Base-by-base conservation (phyloP, 495 filamentous ascomycete genomes). In the Xylaria intraflava region DNA sequence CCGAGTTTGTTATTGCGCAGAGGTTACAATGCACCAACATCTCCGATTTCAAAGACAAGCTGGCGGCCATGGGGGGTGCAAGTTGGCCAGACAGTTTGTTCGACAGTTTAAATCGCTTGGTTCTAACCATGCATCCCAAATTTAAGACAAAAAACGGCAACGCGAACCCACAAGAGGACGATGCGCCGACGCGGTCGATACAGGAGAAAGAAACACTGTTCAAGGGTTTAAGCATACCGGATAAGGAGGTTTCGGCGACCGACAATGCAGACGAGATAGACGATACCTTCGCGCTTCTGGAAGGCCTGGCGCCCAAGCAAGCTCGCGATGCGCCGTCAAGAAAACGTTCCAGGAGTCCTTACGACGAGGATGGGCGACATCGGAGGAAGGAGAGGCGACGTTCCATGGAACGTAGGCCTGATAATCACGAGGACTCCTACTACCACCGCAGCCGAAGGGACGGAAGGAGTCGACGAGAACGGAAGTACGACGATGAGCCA, bases 1-100 rank as follows among this genome's bases (percentile, higher is more conserved):
- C 93, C 46, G 93, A 97, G 68, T 98, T 94, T 66, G 79, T 97
- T 51, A 96, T 98, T 59, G 88, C 84, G 55, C 88, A 94, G 59
- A 89, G 95, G 60, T 65, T 86, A 61, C 82, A 90, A 83, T 89
- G 83, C 72, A 71, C 69, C 16, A 78, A 76, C 2, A 72, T 88
- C 42, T 64, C 74, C 14, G 82, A 86, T 5, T 95, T 95, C 71
- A 76, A 73, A 61, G 81, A 83, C 71, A 75, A 78, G 60, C 74
- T 80, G 57, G 79, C 92, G 51, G 80, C 82, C 51, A 78, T 78
- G 20, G 83, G 92, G 71, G 88, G 85, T 10, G 89, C 85, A 50
- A 91, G 95, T 36, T 96, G 96, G 61, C 90, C 93, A 0, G 79
- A 83, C 51, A 95, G 89, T 69, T 77, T 98, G 66, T 78, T 95